Evolutionary conservation across 768 basidiomycete genomes (phyloP).

Genomic region (Boletus fagicola): DNA sequence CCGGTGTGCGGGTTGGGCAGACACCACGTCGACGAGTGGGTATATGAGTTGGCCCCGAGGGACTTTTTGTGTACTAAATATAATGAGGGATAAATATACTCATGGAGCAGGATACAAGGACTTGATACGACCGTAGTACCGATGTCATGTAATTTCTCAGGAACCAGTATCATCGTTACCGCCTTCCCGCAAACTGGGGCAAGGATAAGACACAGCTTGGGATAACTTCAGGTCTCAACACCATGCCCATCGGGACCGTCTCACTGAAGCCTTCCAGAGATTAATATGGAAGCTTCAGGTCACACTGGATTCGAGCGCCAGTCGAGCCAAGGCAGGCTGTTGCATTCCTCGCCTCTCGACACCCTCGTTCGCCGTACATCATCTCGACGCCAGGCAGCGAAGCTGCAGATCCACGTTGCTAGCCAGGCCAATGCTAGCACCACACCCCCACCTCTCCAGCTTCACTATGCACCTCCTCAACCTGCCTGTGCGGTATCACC

Average conservation of each 20-base stretch:
- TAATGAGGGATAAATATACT: conserved; percentile 3
- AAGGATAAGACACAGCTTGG: neutral
- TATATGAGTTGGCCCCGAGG: conserved; percentile 40
- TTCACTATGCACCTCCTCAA: conserved; percentile 6
- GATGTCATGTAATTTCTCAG: conserved; percentile 5
- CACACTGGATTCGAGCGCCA: conserved; percentile 16
- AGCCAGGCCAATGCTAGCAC: neutral
- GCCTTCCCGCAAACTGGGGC: neutral
- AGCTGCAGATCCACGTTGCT: conserved; percentile 1
- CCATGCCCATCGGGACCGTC: conserved; percentile 8
- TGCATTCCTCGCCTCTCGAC: conserved; percentile 55
- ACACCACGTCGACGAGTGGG: conserved; percentile 76
- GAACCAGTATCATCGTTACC: conserved; percentile 5
- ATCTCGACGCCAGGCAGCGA: conserved; percentile 34
- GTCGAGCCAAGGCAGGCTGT: conserved; percentile 30
- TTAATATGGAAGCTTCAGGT: conserved; percentile 20
- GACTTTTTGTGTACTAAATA: conserved; percentile 3
- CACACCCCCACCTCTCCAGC: conserved; percentile 10
- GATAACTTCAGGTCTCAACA: conserved; percentile 4
- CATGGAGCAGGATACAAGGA: neutral
- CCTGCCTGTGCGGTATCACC: conserved; percentile 3
- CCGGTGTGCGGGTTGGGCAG: conserved; percentile 64
- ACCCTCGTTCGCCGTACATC: conserved; percentile 56
- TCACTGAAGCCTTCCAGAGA: conserved; percentile 4
- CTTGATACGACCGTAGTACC: neutral